A percentile compares a stretch with the other conserved stretches of the same genome.
Conservation (phyloP, 108 stramenopile species). For the Fragilaria crotonensis region DNA sequence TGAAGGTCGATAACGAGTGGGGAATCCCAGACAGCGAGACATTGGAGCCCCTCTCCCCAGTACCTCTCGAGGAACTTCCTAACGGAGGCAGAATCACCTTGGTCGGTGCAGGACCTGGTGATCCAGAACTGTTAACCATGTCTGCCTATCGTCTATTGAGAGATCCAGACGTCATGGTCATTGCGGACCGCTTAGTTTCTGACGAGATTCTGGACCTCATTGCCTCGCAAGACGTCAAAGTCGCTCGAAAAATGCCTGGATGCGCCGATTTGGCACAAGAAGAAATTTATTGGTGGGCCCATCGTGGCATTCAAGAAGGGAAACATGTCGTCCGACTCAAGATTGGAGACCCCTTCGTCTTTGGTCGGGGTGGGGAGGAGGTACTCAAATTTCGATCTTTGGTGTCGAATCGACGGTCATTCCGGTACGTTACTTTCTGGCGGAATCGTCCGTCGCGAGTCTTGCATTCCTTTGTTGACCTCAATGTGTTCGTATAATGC, state of each 20-base stretch:
- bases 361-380: constrained; percentile 97
- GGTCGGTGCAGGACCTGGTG: constrained; percentile 91
- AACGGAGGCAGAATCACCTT: constrained; percentile 73
- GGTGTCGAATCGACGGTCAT: constrained; percentile 75
- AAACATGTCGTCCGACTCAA: constrained; percentile 94
- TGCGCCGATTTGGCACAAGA: constrained; percentile 91
- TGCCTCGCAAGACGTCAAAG: constrained; percentile 59
- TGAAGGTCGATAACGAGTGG: constrained; percentile 28
- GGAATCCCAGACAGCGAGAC: constrained; percentile 26
- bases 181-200: constrained; percentile 92
- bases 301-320: constrained; percentile 69
- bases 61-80: constrained; percentile 11
- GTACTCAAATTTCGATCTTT: constrained; percentile 79
- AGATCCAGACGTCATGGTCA: constrained; percentile 61
- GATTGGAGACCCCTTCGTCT: constrained; percentile 98
- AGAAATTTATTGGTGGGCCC: constrained; percentile 90
- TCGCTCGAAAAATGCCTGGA: constrained; percentile 91
- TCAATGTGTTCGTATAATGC: too few relatives aligned
- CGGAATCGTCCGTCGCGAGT: too few relatives aligned
- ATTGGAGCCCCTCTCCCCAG: constrained; percentile 18
- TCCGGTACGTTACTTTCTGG: constrained; percentile 53
- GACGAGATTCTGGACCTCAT: constrained; percentile 79
- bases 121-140: constrained; percentile 90
- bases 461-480: too few relatives aligned
- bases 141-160: constrained; percentile 66